Conservation (phyloP, 371 early-diverging fungal species). For the Rhizopus stolonifer region DNA sequence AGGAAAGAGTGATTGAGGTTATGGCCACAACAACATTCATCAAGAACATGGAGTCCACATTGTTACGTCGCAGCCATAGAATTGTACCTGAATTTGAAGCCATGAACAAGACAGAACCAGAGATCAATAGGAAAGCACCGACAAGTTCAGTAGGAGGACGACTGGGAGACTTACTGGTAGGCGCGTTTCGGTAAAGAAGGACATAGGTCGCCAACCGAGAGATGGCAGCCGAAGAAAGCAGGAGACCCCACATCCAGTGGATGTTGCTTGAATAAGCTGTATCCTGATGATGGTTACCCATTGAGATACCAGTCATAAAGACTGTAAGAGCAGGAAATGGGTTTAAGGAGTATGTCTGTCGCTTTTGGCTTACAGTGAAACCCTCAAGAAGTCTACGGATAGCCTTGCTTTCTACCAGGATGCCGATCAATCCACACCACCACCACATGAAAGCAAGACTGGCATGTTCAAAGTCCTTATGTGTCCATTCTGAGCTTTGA, state of each 20-base stretch:
- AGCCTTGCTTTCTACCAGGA: conserved; percentile 53
- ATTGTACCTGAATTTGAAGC: conserved; percentile 52
- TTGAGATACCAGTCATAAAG: conserved; percentile 60
- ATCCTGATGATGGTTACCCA: conserved; percentile 66
- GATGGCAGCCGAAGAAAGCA: conserved; percentile 52
- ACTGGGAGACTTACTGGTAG: conserved; percentile 23
- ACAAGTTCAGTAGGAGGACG: conserved; percentile 46
- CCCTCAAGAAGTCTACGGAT: conserved; percentile 42
- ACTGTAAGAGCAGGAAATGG: conserved; percentile 63
- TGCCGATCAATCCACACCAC: conserved; percentile 62
- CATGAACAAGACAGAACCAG: conserved; percentile 53
- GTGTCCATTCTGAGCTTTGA: conserved; percentile 52
- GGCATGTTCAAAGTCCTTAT: conserved; percentile 68
- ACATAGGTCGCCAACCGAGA: conserved; percentile 54
- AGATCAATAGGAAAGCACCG: conserved; percentile 45
- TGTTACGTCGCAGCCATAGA: conserved; percentile 38
- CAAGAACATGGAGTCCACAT: conserved; percentile 51
- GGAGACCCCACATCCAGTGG: conserved; percentile 61
- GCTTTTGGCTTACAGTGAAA: conserved; percentile 5
- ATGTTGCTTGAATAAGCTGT: conserved; percentile 54
- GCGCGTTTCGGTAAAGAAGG: conserved; percentile 30
- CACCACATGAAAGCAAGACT: conserved; percentile 68
- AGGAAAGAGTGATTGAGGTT: conserved; percentile 38
- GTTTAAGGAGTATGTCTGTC: conserved; percentile 28
- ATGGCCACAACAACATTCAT: conserved; percentile 50